These are phyloP conservation scores for Nicotiana attenuata DNA, from an alignment of 257 asterid genomes.

Conservation along the genomic window DNA sequence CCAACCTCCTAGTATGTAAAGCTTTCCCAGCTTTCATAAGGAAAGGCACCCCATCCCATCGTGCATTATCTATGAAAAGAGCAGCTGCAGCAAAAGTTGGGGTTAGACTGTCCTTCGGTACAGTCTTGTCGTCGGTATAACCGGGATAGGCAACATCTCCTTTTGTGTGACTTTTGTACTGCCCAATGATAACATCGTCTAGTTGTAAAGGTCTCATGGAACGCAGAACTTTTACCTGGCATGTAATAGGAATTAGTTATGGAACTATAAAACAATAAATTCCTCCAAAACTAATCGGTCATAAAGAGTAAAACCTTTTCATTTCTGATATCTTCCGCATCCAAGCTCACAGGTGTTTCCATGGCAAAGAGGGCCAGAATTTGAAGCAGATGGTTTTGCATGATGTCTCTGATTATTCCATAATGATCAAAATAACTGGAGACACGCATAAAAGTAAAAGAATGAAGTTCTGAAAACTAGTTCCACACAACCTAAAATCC, in stretches of 20 bases:
- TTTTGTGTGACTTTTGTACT: constrained; percentile 71
- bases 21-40: constrained; percentile 99
- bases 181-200: constrained; percentile 76
- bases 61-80: constrained; percentile 78
- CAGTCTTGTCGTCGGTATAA: constrained; percentile 89
- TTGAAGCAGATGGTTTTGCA: constrained; percentile 98
- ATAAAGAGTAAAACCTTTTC: constrained; percentile 60
- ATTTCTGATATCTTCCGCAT: constrained; percentile 94
- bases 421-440: constrained; percentile 86
- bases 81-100: constrained; percentile 99
- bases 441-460: constrained; percentile 15
- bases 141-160: constrained; percentile 72
- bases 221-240: constrained; percentile 91
- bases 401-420: constrained; percentile 92
- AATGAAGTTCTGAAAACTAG: neutral
- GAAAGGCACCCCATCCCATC: constrained; percentile 99
- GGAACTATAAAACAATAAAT: neutral
- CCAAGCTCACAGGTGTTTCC: constrained; percentile 98
- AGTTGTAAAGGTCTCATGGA: constrained; percentile 70
- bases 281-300: constrained; percentile 2
- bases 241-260: constrained; percentile 14
- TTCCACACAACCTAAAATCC: neutral
- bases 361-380: constrained; percentile 94
- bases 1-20: constrained; percentile 65
- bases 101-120: constrained; percentile 79